Evolutionary conservation across 2,329 filamentous ascomycete species (phyloP), one percentile per base, ranked within the genome.

Genomic region (Fusarium sp.): DNA sequence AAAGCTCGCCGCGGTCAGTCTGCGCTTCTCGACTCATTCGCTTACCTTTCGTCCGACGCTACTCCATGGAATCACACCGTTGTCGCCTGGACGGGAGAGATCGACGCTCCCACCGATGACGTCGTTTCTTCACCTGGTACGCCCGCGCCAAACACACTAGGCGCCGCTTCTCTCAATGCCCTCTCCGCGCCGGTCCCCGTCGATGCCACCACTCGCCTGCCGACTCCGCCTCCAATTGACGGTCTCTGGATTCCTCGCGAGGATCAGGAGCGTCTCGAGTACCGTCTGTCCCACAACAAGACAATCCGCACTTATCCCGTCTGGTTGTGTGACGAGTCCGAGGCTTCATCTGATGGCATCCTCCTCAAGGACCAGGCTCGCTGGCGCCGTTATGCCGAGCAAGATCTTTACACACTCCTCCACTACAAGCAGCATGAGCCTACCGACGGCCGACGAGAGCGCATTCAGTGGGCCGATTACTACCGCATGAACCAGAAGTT

Each of bases 341-440:
- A 96, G 74, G 88, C 90, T 8, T 81, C 84, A 52, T 87, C 90
- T 0, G 89, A 93, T 38, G 93, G 94, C 42, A 90, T 95, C 61
- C 86, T 90, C 40, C 86, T 98, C 74, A 94, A 92, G 77, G 94
- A 98, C 77, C 95, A 98, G 85, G 87, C 88, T 35, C 89, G 95
- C 74, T 98, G 97, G 96, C 90, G 95, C 73, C 90, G 93, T 45
- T 98, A 97, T 82, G 95, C 95, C 18, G 95, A 98, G 85, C 92
- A 95, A 80, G 94, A 98, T 78, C 88, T 98, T 31, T 98, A 97
- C 85, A 95, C 94, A 1, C 89, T 98, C 11, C 95, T 98, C 81
- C 96, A 98, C 84, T 98, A 98, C 88, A 97, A 97, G 85, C 94
- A 97, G 80, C 94, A 97, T 80, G 94, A 95, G 81, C 95, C 96